These are phyloP conservation scores for Crithidia sp. DNA, from an alignment of 208 protist species.

Conservation along the genomic window DNA sequence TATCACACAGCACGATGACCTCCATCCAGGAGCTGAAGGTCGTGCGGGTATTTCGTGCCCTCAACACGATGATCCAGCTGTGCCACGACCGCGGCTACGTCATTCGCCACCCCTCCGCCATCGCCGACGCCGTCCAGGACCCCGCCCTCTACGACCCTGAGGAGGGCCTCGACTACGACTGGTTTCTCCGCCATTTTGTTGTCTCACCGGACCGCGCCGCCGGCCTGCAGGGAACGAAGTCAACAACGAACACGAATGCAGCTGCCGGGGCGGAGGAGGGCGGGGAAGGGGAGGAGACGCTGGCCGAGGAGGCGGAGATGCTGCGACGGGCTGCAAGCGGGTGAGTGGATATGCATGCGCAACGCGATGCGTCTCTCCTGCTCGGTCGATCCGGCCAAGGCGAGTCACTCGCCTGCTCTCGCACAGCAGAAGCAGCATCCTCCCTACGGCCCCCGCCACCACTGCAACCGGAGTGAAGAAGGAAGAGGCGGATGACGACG, in stretches of 20 bases:
- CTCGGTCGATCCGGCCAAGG: conserved; percentile 10
- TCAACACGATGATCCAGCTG: conserved; percentile 80
- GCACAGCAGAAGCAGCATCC: not conserved
- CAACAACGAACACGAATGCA: not conserved
- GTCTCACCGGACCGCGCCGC: conserved; percentile 34
- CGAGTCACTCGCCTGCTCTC: not conserved
- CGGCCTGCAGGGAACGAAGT: conserved; percentile 20
- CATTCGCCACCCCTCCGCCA: conserved; percentile 72
- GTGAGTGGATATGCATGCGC: conserved; percentile 61
- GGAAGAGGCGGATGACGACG: conserved; percentile 14
- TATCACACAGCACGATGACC: conserved; percentile 41
- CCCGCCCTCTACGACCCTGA: conserved; percentile 37
- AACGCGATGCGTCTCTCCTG: conserved; percentile 72
- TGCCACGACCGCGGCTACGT: conserved; percentile 78
- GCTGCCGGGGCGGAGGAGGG: conserved; percentile 15
- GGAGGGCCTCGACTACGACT: conserved; percentile 69
- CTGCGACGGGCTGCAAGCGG: conserved; percentile 34
- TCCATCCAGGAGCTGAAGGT: conserved; percentile 77
- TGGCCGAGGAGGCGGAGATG: conserved; percentile 26
- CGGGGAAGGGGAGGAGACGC: not conserved
- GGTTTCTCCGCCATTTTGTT: conserved; percentile 75
- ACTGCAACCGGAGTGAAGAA: not conserved
- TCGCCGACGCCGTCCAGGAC: conserved; percentile 63
- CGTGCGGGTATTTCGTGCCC: conserved; percentile 79
- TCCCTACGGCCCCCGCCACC: too few relatives aligned